phyloP scores from a whole-genome alignment of 495 filamentous ascomycete genomes.

The Hyphodiscus hymeniophilus region DNA sequence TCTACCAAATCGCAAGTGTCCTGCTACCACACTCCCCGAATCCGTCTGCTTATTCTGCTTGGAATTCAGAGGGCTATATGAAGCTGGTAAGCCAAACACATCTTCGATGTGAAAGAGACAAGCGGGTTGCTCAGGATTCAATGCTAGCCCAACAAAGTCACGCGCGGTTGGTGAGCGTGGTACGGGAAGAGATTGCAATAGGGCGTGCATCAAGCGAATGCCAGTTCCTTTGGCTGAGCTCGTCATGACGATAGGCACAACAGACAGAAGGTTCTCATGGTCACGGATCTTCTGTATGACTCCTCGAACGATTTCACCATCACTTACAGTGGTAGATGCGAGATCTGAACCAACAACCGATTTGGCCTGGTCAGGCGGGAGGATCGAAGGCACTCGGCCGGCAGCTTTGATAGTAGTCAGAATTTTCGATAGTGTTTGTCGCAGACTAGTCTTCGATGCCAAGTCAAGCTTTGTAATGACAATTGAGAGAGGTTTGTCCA shows the following conservation, averaged over 20 bases:
- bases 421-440: conserved; percentile 59
- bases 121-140: conserved; percentile 40
- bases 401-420: conserved; percentile 70
- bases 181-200: conserved; percentile 70
- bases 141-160: conserved; percentile 10
- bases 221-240: conserved; percentile 82
- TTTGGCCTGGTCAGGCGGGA: conserved; percentile 39
- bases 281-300: conserved; percentile 37
- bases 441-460: conserved; percentile 61
- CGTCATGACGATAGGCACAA: conserved; percentile 81
- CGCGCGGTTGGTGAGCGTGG: conserved; percentile 43
- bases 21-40: conserved; percentile 64
- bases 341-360: conserved; percentile 24
- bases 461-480: conserved; percentile 88
- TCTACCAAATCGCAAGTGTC: conserved; percentile 69
- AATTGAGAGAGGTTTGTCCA: conserved; percentile 66
- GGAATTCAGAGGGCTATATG: conserved; percentile 35
- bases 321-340: conserved; percentile 29
- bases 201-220: conserved; percentile 70
- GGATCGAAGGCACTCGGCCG: conserved; percentile 62
- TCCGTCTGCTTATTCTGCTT: conserved; percentile 36
- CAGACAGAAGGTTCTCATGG: conserved; percentile 34
- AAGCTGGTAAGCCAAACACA: conserved; percentile 48
- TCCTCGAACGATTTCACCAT: conserved; percentile 44
- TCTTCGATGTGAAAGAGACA: conserved; percentile 86